phyloP scores from a whole-genome alignment of 768 basidiomycete genomes.

The Omphalotus guepiniiformis region DNA sequence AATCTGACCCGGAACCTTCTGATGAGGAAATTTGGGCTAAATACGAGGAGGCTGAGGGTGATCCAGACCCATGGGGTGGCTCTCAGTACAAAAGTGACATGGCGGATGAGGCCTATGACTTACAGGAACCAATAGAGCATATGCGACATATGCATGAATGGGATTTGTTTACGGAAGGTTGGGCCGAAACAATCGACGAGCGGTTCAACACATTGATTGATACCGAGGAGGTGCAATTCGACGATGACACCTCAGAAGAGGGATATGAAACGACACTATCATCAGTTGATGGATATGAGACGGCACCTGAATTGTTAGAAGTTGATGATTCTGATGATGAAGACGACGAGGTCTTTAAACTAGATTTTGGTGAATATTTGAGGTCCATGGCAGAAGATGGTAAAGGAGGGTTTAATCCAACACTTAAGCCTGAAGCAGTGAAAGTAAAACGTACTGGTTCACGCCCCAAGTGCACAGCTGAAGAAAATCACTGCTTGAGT shows the following conservation, averaged over 20 bases:
- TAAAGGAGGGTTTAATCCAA: background rate
- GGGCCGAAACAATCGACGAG: background rate
- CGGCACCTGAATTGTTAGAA: background rate
- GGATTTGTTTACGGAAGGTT: background rate
- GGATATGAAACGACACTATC: no score
- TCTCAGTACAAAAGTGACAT: slow-evolving; percentile 1
- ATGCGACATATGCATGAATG: slow-evolving; percentile 1
- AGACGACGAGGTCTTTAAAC: background rate
- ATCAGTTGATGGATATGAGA: no score
- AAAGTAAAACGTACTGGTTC: background rate
- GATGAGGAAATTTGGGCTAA: background rate
- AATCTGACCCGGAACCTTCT: background rate
- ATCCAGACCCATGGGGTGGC: slow-evolving; percentile 5
- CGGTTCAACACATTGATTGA: background rate
- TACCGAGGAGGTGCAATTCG: no score
- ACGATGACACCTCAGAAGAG: no score
- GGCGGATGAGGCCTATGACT: background rate
- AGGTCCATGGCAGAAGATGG: background rate
- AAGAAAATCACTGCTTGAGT: slow-evolving; percentile 2
- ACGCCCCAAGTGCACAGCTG: background rate
- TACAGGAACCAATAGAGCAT: background rate
- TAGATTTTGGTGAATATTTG: background rate
- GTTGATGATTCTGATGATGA: background rate
- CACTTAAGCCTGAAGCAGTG: background rate
- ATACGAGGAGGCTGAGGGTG: background rate